Percentiles rank a stretch among this genome's conserved stretches.
These are phyloP conservation scores for Ogataea henricii DNA, from an alignment of 805 yeast genomes.

Conservation along the genomic window DNA sequence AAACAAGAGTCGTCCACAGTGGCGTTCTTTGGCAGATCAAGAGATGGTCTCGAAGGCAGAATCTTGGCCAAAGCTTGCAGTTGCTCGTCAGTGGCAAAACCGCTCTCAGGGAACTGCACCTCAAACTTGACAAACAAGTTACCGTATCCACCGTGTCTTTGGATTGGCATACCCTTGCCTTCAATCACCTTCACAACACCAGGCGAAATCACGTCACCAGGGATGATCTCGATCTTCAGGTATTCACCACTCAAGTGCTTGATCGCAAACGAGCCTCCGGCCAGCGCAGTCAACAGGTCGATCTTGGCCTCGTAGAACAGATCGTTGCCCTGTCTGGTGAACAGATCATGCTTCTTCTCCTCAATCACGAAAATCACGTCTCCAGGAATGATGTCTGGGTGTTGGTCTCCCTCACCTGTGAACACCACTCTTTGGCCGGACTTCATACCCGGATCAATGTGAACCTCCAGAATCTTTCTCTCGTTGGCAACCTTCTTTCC, in stretches of 20 bases:
- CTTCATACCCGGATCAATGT: slow-evolving; percentile 95
- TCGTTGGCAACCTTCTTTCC: slow-evolving; percentile 88
- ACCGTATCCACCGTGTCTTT: slow-evolving; percentile 86
- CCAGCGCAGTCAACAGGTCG: slow-evolving; percentile 90
- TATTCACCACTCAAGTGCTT: slow-evolving; percentile 92
- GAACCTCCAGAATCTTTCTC: slow-evolving; percentile 91
- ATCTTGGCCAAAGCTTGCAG: slow-evolving; percentile 71
- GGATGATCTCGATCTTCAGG: slow-evolving; percentile 76
- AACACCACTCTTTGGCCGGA: slow-evolving; percentile 90
- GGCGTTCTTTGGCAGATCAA: slow-evolving; percentile 66
- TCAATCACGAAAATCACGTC: slow-evolving; percentile 91
- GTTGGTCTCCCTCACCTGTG: slow-evolving; percentile 97
- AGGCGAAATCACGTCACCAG: slow-evolving; percentile 93
- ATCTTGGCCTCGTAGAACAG: slow-evolving; percentile 81
- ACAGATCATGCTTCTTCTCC: slow-evolving; percentile 82
- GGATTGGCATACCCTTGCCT: slow-evolving; percentile 97
- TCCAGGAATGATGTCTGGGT: slow-evolving; percentile 93
- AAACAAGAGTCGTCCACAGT: slow-evolving; percentile 67
- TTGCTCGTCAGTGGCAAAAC: slow-evolving; percentile 75
- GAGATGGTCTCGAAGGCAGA: slow-evolving; percentile 73
- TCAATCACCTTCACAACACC: slow-evolving; percentile 78
- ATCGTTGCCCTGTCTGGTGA: slow-evolving; percentile 88
- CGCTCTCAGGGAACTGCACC: slow-evolving; percentile 80
- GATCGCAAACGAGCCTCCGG: slow-evolving; percentile 90
- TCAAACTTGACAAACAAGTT: slow-evolving; percentile 83